A percentile compares a stretch with the other conserved stretches of the same genome.
These are phyloP conservation scores for Eucalyptus shirleyi DNA, from an alignment of 345 rosid genomes.

Conservation along the genomic window DNA sequence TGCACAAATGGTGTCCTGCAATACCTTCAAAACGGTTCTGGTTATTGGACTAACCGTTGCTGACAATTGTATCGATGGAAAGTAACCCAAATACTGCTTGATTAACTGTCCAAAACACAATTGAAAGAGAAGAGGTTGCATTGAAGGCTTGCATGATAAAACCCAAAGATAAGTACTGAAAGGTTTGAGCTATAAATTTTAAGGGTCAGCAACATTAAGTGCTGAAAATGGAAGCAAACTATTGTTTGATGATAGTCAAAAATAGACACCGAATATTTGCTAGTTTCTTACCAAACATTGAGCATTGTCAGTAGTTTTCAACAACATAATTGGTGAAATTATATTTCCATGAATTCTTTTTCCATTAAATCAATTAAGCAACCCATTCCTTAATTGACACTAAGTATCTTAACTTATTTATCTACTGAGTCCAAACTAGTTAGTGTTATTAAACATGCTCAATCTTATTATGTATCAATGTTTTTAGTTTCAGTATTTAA, in stretches of 20 bases:
- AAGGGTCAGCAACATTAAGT: neutral
- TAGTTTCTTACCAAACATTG: neutral
- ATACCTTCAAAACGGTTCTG: slow-evolving; percentile 94
- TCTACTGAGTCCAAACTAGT: neutral
- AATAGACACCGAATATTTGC: neutral
- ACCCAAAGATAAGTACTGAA: neutral
- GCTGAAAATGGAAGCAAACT: neutral
- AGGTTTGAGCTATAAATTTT: neutral
- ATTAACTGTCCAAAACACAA: slow-evolving; percentile 44
- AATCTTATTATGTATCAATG: neutral
- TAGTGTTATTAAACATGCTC: neutral
- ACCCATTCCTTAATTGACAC: neutral
- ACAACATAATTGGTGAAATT: neutral
- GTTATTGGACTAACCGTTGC: slow-evolving; percentile 97
- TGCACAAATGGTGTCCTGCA: neutral
- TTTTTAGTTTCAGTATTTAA: neutral
- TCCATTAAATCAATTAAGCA: neutral
- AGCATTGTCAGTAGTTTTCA: neutral
- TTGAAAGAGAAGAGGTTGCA: neutral
- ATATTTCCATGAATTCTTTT: neutral
- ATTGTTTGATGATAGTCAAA: neutral
- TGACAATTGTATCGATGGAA: slow-evolving; percentile 65
- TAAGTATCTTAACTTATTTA: neutral
- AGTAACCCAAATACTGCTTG: slow-evolving; percentile 78
- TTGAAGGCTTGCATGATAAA: neutral